Evolutionary conservation across 2,329 filamentous ascomycete species (phyloP), one percentile per base, ranked within the genome.

Genomic region (Alternaria sp.): DNA sequence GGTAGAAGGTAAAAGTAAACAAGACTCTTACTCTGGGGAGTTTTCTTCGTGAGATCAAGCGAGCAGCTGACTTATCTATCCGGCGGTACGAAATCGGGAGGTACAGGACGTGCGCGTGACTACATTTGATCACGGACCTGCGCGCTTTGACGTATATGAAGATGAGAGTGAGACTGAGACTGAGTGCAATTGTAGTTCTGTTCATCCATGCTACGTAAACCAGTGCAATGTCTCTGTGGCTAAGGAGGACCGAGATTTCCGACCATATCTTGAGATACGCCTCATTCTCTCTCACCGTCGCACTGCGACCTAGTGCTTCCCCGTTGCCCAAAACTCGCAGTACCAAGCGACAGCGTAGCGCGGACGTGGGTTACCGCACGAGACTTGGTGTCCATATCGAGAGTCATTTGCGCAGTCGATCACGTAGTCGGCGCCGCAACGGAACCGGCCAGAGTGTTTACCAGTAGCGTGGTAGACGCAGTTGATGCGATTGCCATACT

Each of bases 371-470:
- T 37, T 45, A 9, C 51, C 40, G 31, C 51, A 45, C 4, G 40
- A 37, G 8, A 37, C n/a, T 17, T 53, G 31, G 26, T 53, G 31
- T 10, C 40, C 51, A 26, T 53, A 28, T 4, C 31, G 8, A 33
- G 24, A 21, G 11, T 44, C 36, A 17, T 40, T 40, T 6, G 17
- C 11, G 17, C 49, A 51, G 26, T 51, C 49, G 36, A 51, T 33
- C 14, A 51, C 41, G 49, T 51, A 51, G 7, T 51, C 37, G 36
- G 41, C 21, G 10, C 49, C 49, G 11, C 36, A 51, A 21, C 11
- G 26, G 21, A 51, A 51, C 17, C 41, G 26, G n/a, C 36, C 36
- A 3, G 49, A 6, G 8, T 41, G 26, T 17, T 5, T 14, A 5
- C 17, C 49, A 23, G 24, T 31, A 13, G 51, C 29, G n/a, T 37